Percentiles rank a stretch among this genome's conserved stretches.
Evolutionary conservation across 129 eudicot species (phyloP).

Genomic region (Flaveria sonorensis): DNA sequence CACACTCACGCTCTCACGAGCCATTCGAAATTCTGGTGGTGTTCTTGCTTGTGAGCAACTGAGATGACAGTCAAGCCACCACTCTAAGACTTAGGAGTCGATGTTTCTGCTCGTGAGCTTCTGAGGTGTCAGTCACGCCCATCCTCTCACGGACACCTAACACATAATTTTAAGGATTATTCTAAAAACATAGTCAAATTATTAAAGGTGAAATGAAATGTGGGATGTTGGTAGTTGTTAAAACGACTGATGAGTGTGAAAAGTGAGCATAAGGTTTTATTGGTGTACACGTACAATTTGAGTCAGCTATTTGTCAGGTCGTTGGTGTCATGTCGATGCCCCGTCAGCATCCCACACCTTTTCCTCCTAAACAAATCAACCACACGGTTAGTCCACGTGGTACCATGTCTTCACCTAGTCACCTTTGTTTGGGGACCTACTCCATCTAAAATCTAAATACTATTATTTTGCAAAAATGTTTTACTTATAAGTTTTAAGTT

Average conservation of each 20-base stretch:
- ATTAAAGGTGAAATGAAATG: not conserved
- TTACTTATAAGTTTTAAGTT: too few species aligned
- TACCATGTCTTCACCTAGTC: not conserved
- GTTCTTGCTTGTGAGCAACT: too few species aligned
- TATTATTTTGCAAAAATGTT: not conserved
- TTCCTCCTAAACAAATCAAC: slow-evolving; percentile 10
- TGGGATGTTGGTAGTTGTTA: not conserved
- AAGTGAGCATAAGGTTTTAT: slow-evolving; percentile 9
- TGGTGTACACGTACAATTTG: slow-evolving; percentile 25
- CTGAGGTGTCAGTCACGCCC: too few species aligned
- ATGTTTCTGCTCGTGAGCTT: too few species aligned
- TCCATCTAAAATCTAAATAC: not conserved
- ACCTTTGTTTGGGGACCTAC: not conserved
- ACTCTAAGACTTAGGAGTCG: too few species aligned
- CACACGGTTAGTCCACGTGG: slow-evolving; percentile 45
- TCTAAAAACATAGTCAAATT: too few species aligned
- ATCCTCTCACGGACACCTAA: too few species aligned
- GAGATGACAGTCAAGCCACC: too few species aligned
- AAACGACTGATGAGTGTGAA: slow-evolving; percentile 16
- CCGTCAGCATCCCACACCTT: slow-evolving; percentile 27
- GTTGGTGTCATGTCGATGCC: slow-evolving; percentile 27
- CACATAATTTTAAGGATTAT: too few species aligned
- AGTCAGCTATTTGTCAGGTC: slow-evolving; percentile 35
- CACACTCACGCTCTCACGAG: too few species aligned
- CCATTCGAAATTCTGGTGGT: too few species aligned